Evolutionary conservation across 2,329 filamentous ascomycete species (phyloP).

Genomic region (Lachnellula subtilissima): DNA sequence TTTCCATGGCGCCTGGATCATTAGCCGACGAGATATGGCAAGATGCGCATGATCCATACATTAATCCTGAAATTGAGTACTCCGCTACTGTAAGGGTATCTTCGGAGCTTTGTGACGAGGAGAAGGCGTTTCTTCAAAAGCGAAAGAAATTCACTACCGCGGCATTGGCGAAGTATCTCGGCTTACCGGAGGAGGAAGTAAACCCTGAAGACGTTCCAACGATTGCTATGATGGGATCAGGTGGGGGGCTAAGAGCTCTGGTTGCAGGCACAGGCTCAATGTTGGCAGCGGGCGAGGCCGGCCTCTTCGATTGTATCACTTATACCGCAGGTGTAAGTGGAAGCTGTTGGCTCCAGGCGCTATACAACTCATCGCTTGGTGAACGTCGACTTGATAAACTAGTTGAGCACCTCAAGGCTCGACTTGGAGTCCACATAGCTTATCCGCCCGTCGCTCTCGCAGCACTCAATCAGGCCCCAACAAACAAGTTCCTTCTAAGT

Average conservation of each 20-base stretch:
- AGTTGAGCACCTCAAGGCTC: conserved; percentile 79
- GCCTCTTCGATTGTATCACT: conserved; percentile 87
- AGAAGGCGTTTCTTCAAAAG: conserved; percentile 67
- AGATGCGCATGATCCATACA: conserved; percentile 76
- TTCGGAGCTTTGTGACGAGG: conserved; percentile 73
- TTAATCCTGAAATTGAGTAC: conserved; percentile 83
- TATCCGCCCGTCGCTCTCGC: conserved; percentile 82
- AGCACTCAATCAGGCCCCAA: conserved; percentile 79
- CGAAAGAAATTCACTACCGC: conserved; percentile 64
- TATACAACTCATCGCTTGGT: conserved; percentile 79
- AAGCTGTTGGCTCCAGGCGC: conserved; percentile 87
- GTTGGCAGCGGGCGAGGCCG: conserved; percentile 76
- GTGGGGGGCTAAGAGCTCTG: conserved; percentile 82
- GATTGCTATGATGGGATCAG: conserved; percentile 92
- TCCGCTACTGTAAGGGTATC: conserved; percentile 80
- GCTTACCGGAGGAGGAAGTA: conserved; percentile 72
- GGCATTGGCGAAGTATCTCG: conserved; percentile 78
- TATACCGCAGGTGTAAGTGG: conserved; percentile 96
- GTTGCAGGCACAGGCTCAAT: conserved; percentile 88
- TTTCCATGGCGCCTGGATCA: conserved; percentile 82
- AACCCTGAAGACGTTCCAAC: conserved; percentile 88
- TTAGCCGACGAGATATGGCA: conserved; percentile 90
- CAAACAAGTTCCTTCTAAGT: conserved; percentile 84
- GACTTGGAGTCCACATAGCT: conserved; percentile 83
- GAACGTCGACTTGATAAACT: conserved; percentile 62